phyloP scores from a whole-genome alignment of 2,329 filamentous ascomycete species.

The Cladosporium colombiae region DNA sequence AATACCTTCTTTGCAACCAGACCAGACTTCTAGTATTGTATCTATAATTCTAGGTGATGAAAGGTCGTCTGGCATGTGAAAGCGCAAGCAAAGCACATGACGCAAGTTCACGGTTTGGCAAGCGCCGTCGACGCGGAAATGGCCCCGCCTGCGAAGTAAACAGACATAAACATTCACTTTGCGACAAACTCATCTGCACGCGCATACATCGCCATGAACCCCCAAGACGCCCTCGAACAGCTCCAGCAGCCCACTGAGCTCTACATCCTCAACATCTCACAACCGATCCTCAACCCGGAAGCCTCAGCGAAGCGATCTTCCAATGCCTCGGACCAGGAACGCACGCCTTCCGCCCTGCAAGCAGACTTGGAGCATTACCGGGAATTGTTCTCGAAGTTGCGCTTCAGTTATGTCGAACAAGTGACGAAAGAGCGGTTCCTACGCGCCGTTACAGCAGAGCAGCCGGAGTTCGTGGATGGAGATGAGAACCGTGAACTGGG shows the following conservation, averaged over 20 bases:
- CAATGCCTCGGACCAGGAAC: slow-evolving; percentile 69
- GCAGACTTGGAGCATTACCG: slow-evolving; percentile 88
- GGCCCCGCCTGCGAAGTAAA: neutral
- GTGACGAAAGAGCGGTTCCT: slow-evolving; percentile 99
- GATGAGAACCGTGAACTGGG: slow-evolving; percentile 81
- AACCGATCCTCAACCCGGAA: slow-evolving; percentile 40
- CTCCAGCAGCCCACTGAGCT: slow-evolving; percentile 62
- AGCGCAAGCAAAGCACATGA: neutral
- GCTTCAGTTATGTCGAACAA: slow-evolving; percentile 97
- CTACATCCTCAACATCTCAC: slow-evolving; percentile 56
- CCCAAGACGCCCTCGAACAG: slow-evolving; percentile 31
- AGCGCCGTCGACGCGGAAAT: neutral
- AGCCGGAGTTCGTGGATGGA: slow-evolving; percentile 78
- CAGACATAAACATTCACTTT: neutral
- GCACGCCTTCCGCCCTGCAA: slow-evolving; percentile 73
- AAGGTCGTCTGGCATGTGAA: slow-evolving; percentile 11
- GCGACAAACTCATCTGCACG: neutral
- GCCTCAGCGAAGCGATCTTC: slow-evolving; percentile 59
- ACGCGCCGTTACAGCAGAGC: slow-evolving; percentile 85
- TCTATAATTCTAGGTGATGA: neutral
- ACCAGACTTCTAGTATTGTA: neutral
- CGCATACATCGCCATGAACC: slow-evolving; percentile 23
- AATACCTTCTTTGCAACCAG: neutral
- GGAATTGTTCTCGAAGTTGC: slow-evolving; percentile 92
- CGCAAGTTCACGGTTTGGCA: slow-evolving; percentile 1